A percentile compares a stretch with the other conserved stretches of the same genome.
Conservation (phyloP, 495 filamentous ascomycete species). For the Jackrogersella multiformis region DNA sequence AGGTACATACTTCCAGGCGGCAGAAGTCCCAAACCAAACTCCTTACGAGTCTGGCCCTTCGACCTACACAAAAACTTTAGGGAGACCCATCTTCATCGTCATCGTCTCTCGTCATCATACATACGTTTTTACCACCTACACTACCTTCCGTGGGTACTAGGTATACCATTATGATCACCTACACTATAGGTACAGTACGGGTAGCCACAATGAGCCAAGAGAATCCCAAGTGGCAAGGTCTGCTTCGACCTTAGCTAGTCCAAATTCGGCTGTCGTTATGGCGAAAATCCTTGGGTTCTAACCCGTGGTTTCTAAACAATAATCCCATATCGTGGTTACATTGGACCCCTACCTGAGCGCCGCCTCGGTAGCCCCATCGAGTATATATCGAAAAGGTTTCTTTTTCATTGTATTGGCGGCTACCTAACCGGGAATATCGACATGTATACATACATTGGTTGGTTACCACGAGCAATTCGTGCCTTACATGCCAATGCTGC, state of each 20-base stretch:
- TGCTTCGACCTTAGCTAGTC: constrained; percentile 7
- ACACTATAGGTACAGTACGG: no score
- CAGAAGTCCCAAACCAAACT: constrained; percentile 30
- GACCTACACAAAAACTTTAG: constrained; percentile 7
- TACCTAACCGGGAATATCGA: constrained; percentile 11
- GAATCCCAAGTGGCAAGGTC: not conserved
- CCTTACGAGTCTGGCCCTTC: constrained; percentile 13
- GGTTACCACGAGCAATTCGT: constrained; percentile 5
- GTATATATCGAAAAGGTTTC: constrained; percentile 16
- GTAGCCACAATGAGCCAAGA: not conserved
- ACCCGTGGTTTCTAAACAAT: constrained; percentile 9
- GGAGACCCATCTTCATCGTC: not conserved
- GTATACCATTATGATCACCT: constrained; percentile 10
- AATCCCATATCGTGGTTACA: constrained; percentile 9
- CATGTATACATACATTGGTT: constrained; percentile 4
- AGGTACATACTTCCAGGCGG: constrained; percentile 19
- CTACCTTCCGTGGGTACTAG: not conserved
- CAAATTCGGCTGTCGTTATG: constrained; percentile 13
- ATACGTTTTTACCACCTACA: not conserved
- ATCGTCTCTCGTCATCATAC: constrained; percentile 18
- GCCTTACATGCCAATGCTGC: constrained; percentile 6
- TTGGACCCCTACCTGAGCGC: not conserved
- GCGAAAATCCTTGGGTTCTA: constrained; percentile 9
- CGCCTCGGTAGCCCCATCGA: not conserved
- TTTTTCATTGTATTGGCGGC: constrained; percentile 9